Base-by-base conservation (phyloP, 768 basidiomycete genomes). In the Boletus fagicola region DNA sequence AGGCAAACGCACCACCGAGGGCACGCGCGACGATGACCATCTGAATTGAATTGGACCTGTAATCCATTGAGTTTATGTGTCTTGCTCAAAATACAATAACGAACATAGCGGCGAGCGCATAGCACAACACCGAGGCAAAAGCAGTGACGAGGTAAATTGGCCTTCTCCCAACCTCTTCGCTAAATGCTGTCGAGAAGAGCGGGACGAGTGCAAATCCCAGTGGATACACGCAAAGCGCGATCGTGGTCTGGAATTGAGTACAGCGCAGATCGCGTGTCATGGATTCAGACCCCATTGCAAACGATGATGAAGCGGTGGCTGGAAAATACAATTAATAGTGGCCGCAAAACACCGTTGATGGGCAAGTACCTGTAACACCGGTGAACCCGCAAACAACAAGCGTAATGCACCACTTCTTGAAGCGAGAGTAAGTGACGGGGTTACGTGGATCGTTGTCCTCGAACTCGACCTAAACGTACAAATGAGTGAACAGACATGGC, bases 121-220 rank as follows among this genome's bases (percentile, higher is more conserved):
- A 78, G 52, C 38, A 81, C 62, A 64, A 81, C 13, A 66, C 59
- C 12, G 64, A 84, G 7, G 80, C 78, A 48, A 80, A 62, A 18
- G 73, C 74, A 1, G 82, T 83, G 48, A 72, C 70, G 18, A 84
- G 64, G 61, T 86, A 87, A 4, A 88, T 65, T 0, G 86, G 85
- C 42, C 76, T 77, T 54, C 87, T 72, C 20, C 87, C 86, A 59
- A 87, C 81, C 60, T 88, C 87, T 67, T 88, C 87, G 65, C 85
- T 86, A 65, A 88, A 80, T 0, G 87, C 80, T 2, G 86, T 82
- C 1, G 86, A 80, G 28, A 88, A 74, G 4, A 88, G 78, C 5
- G 86, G 86, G 8, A 85, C 73, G 16, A 87, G 47, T 2, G 78
- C 86, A 62, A 86, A 88, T 5, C 85, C 86, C 5, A 88, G 69